These are phyloP conservation scores for Scleroderma citrinum DNA, from an alignment of 768 basidiomycete genomes.

Conservation along the genomic window DNA sequence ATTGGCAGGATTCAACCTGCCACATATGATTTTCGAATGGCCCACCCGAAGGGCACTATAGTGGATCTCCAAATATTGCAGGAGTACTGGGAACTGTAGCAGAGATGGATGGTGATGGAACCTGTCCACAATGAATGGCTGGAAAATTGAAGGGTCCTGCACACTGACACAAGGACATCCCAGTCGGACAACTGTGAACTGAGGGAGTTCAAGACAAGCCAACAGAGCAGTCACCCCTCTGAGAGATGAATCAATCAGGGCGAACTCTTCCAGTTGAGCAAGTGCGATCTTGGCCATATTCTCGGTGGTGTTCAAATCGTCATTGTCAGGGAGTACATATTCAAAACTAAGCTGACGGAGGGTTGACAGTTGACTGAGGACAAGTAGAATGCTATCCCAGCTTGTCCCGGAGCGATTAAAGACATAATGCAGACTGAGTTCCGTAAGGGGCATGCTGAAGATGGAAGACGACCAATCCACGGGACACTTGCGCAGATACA, in stretches of 20 bases:
- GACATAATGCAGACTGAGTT: constrained; percentile 31
- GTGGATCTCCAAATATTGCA: not conserved
- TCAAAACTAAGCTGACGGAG: constrained; percentile 31
- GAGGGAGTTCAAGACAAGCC: no score
- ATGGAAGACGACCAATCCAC: constrained; percentile 33
- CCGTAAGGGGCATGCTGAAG: constrained; percentile 28
- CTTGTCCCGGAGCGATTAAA: constrained; percentile 22
- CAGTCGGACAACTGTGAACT: no score
- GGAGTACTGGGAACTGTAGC: not conserved
- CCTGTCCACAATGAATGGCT: no score
- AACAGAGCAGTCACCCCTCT: no score
- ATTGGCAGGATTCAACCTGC: not conserved
- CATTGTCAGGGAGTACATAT: constrained; percentile 25
- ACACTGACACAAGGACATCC: no score
- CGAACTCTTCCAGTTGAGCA: not conserved
- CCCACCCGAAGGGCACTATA: not conserved
- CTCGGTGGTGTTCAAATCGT: not conserved
- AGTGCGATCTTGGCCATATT: not conserved
- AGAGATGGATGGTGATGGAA: no score
- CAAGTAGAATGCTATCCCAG: constrained; percentile 26
- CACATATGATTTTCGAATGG: not conserved
- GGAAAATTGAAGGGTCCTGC: no score
- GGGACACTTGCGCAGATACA: constrained; percentile 32
- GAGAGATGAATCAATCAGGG: no score
- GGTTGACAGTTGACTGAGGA: constrained; percentile 30